A percentile compares a stretch with the other conserved stretches of the same genome.
phyloP scores from a whole-genome alignment of 2,329 filamentous ascomycete species.

The Cercospora beticola region DNA sequence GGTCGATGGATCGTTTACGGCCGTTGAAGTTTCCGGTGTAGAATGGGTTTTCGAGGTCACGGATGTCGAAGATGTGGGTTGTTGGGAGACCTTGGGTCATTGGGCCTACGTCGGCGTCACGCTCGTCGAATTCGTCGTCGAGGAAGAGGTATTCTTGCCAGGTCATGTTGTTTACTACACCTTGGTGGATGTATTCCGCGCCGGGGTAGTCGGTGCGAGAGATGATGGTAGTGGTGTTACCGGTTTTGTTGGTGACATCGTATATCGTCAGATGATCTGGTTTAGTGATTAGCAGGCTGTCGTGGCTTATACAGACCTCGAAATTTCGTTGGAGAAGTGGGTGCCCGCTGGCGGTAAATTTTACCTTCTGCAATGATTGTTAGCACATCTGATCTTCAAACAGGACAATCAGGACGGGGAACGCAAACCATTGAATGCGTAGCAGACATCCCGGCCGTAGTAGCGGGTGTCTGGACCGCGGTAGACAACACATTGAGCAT shows the following conservation, averaged over 20 bases:
- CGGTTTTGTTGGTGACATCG: conserved; percentile 49
- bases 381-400: not conserved
- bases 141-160: conserved; percentile 49
- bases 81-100: conserved; percentile 38
- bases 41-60: conserved; percentile 45
- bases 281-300: not conserved
- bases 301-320: not conserved
- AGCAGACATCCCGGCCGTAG: conserved; percentile 51
- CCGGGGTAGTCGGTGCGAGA: conserved; percentile 51
- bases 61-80: conserved; percentile 51
- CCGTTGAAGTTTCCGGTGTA: conserved; percentile 42
- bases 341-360: not conserved
- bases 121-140: conserved; percentile 56
- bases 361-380: not conserved
- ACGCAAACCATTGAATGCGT: conserved; percentile 48
- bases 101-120: conserved; percentile 17
- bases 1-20: conserved; percentile 38
- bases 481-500: conserved; percentile 55
- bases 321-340: not conserved
- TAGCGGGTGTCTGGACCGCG: conserved; percentile 49
- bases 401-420: not conserved
- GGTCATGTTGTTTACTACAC: conserved; percentile 49
- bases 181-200: conserved; percentile 54
- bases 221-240: conserved; percentile 41
- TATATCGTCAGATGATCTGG: conserved; percentile 46